phyloP scores from a whole-genome alignment of 352 stramenopile genomes.

The Phytopythium montanum region DNA sequence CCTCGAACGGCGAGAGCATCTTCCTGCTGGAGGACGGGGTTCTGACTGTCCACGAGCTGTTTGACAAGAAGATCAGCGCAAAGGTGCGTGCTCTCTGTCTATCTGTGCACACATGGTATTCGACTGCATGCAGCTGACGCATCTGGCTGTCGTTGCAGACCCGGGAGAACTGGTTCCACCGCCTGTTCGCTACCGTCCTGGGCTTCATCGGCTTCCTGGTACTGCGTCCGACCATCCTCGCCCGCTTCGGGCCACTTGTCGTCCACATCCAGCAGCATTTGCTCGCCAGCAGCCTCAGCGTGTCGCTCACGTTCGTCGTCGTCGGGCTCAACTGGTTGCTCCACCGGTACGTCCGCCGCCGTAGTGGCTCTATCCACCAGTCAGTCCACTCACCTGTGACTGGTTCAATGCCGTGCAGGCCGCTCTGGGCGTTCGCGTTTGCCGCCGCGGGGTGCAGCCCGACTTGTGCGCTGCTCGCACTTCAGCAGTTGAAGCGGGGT shows the following conservation, averaged over 20 bases:
- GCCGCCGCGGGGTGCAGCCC: constrained; percentile 27
- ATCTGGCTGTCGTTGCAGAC: constrained; percentile 20
- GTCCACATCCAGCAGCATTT: constrained; percentile 44
- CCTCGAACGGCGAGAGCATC: constrained; percentile 35
- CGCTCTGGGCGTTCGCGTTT: constrained; percentile 42
- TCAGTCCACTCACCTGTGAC: neutral
- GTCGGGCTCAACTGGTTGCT: constrained; percentile 47
- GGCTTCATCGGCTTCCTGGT: constrained; percentile 69
- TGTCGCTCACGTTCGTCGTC: constrained; percentile 46
- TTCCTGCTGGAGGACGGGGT: constrained; percentile 64
- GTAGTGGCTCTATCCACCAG: neutral
- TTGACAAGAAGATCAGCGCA: constrained; percentile 34
- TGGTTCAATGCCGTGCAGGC: constrained; percentile 18
- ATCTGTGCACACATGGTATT: neutral
- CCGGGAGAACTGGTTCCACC: constrained; percentile 59
- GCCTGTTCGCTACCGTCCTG: constrained; percentile 55
- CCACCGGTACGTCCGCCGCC: constrained; percentile 25
- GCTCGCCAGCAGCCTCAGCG: constrained; percentile 35
- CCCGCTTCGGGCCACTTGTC: constrained; percentile 24
- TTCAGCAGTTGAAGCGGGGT: constrained; percentile 16
- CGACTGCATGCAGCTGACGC: neutral
- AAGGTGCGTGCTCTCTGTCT: constrained; percentile 25
- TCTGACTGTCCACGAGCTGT: constrained; percentile 39
- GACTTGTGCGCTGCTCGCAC: constrained; percentile 21
- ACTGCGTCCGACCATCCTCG: constrained; percentile 31